phyloP scores from a whole-genome alignment of 1,139 yeast species.

The Zygosaccharomyces sapae region DNA sequence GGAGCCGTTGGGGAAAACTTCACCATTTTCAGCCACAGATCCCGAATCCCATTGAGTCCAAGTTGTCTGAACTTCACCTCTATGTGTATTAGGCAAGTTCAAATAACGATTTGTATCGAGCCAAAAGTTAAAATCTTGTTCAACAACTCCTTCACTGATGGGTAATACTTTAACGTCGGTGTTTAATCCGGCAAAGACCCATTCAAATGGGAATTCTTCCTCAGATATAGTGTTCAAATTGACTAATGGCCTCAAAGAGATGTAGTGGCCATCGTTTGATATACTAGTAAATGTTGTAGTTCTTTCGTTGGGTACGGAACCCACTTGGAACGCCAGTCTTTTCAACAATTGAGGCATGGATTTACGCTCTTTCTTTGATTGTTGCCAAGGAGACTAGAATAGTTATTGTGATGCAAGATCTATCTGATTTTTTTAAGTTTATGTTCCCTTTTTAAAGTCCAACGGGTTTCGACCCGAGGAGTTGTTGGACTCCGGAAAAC shows the following conservation, averaged over 20 bases:
- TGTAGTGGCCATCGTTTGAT: constrained; percentile 34
- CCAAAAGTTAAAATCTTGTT: constrained; percentile 30
- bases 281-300: constrained; percentile 33
- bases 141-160: constrained; percentile 19
- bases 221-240: constrained; percentile 27
- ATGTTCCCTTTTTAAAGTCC: too few relatives aligned
- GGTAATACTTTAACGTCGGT: constrained; percentile 21
- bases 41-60: constrained; percentile 36
- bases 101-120: constrained; percentile 32
- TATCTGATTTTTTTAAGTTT: too few relatives aligned
- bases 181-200: constrained; percentile 42
- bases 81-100: constrained; percentile 27
- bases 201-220: constrained; percentile 40
- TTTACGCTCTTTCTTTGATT: not conserved
- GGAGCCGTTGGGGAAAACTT: constrained; percentile 31
- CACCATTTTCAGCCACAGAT: constrained; percentile 32
- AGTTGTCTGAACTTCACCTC: constrained; percentile 29
- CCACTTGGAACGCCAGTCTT: constrained; percentile 33
- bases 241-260: constrained; percentile 38
- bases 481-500: too few relatives aligned
- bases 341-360: constrained; percentile 32
- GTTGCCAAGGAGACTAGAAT: not conserved
- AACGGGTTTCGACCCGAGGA: too few relatives aligned
- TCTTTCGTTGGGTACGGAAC: constrained; percentile 29
- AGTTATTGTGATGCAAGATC: not conserved